Conservation (phyloP, 139 green algal species). For the Tetradesmus obliquus region DNA sequence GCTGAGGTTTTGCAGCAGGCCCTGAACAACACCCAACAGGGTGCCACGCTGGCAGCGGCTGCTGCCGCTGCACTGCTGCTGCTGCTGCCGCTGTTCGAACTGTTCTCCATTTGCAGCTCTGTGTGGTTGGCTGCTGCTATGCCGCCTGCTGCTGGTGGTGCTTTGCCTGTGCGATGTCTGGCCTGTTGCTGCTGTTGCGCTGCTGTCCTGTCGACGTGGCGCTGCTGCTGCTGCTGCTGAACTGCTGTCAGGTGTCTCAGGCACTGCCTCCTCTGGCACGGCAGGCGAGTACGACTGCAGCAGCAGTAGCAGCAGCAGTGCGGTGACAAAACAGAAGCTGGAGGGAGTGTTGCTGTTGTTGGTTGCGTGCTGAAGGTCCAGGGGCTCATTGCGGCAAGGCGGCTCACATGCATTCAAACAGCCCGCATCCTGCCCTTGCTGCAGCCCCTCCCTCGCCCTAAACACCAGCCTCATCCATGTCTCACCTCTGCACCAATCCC, state of each 20-base stretch:
- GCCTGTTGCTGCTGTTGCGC: background rate
- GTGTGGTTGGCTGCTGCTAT: background rate
- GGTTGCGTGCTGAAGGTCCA: too few relatives aligned
- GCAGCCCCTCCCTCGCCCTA: too few relatives aligned
- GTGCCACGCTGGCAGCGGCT: background rate
- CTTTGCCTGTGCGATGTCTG: background rate
- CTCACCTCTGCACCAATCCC: too few relatives aligned
- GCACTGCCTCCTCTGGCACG: background rate
- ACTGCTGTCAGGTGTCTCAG: background rate
- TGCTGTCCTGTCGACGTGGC: background rate
- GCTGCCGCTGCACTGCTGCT: conserved; percentile 22
- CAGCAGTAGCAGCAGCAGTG: background rate
- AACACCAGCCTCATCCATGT: too few relatives aligned
- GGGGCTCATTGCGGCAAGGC: too few relatives aligned
- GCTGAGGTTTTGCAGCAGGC: background rate
- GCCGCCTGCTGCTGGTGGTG: background rate
- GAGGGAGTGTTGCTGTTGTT: too few relatives aligned
- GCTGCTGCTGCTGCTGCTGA: conserved; percentile 4
- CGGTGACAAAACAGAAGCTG: background rate
- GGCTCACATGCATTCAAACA: too few relatives aligned
- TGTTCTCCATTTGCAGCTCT: background rate
- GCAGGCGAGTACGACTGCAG: conserved; percentile 11
- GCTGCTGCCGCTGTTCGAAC: background rate
- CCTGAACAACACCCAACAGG: background rate
- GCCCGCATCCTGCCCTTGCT: too few relatives aligned